phyloP scores from a whole-genome alignment of 2,329 filamentous ascomycete genomes.

The Fonsecaea erecta region DNA sequence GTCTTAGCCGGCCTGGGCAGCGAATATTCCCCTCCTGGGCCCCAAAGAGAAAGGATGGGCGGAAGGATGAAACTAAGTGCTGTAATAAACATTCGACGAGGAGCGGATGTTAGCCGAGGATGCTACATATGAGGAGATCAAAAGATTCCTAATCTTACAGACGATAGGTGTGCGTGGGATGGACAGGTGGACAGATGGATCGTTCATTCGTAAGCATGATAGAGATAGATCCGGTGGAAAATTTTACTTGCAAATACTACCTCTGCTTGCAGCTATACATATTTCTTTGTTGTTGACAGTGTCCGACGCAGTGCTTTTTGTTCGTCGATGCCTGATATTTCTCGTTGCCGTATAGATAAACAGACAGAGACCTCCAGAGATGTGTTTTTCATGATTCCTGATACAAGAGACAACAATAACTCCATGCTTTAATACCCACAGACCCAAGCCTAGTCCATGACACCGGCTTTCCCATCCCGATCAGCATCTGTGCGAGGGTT shows the following conservation, averaged over 20 bases:
- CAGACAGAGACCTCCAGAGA: neutral
- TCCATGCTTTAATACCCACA: neutral
- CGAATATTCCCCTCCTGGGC: no score
- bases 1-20: neutral
- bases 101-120: neutral
- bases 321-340: neutral
- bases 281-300: neutral
- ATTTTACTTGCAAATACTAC: no score
- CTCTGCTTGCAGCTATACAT: no score
- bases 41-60: no score
- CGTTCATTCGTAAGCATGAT: no score
- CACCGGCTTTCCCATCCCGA: conserved; percentile 60
- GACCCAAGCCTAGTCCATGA: conserved; percentile 37
- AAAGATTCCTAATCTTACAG: neutral
- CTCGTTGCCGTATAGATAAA: neutral
- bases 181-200: no score
- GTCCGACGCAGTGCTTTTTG: neutral
- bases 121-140: neutral
- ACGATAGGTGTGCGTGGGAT: no score
- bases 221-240: no score
- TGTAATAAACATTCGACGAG: neutral
- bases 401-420: neutral
- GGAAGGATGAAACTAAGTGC: no score
- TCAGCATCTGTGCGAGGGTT: conserved; percentile 61
- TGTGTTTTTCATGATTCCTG: neutral